phyloP scores from a whole-genome alignment of 306 rosid species.

The Trifolium repens region DNA sequence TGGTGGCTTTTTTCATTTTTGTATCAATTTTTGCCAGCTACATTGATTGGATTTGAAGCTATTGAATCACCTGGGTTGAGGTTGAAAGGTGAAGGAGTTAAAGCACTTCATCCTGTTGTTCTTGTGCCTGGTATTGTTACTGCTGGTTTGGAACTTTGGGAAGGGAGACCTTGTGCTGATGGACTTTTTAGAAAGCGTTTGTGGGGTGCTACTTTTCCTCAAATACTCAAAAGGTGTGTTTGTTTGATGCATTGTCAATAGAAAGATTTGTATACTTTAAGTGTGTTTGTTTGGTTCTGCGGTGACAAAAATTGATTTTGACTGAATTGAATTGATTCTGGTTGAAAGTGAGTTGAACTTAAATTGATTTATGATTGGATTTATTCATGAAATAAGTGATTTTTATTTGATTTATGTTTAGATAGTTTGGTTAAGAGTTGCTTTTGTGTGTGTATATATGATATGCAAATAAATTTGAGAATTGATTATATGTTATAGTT shows the following conservation, averaged over 20 bases:
- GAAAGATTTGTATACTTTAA: constrained; percentile 4
- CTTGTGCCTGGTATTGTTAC: constrained; percentile 80
- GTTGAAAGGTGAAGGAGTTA: constrained; percentile 59
- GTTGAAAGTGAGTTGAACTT: too few relatives aligned
- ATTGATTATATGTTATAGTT: too few relatives aligned
- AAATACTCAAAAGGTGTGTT: constrained; percentile 65
- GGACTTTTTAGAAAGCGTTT: constrained; percentile 65
- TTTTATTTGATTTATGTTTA: too few relatives aligned
- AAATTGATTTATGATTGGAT: too few relatives aligned
- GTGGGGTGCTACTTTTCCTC: constrained; percentile 74
- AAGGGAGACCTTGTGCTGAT: constrained; percentile 77
- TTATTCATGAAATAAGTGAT: too few relatives aligned
- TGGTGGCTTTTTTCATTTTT: constrained; percentile 75
- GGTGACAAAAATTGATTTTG: not conserved
- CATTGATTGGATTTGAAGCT: constrained; percentile 54
- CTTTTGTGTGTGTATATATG: too few relatives aligned
- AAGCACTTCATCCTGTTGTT: constrained; percentile 69
- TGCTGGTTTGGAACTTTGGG: constrained; percentile 80
- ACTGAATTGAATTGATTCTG: not conserved
- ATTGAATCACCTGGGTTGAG: constrained; percentile 66
- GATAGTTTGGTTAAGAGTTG: not conserved
- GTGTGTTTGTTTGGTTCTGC: not conserved
- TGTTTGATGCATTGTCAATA: not conserved
- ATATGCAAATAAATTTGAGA: too few relatives aligned
- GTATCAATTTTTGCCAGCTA: constrained; percentile 49